These are phyloP conservation scores for Chlorella ohadii DNA, from an alignment of 139 green algal species.

Conservation along the genomic window DNA sequence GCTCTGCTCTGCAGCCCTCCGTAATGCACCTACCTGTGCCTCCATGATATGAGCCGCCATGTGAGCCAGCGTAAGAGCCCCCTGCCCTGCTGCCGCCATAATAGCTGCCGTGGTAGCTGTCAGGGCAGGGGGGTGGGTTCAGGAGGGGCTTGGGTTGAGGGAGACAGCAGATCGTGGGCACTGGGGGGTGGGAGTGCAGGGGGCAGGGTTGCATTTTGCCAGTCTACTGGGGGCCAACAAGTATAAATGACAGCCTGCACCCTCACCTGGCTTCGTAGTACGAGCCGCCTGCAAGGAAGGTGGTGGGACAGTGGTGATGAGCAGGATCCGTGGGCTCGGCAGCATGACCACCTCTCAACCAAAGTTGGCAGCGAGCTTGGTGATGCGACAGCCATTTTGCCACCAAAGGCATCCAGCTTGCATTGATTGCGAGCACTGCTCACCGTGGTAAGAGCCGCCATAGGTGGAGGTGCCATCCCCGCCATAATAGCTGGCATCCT, in stretches of 20 bases:
- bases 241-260: too few relatives aligned
- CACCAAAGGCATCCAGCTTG: background rate
- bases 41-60: background rate
- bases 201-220: too few relatives aligned
- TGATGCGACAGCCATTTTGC: too few relatives aligned
- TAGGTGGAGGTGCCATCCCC: background rate
- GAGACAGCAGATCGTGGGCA: too few relatives aligned
- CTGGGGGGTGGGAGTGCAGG: too few relatives aligned
- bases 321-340: too few relatives aligned
- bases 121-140: too few relatives aligned
- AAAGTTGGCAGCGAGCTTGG: too few relatives aligned
- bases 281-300: background rate
- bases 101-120: background rate
- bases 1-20: too few relatives aligned
- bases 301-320: background rate
- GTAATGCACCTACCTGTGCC: background rate
- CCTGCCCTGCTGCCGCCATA: background rate
- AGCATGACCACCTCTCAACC: background rate
- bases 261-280: conserved; percentile 1
- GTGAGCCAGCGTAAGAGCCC: background rate
- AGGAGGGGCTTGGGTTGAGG: too few relatives aligned
- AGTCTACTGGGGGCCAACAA: too few relatives aligned
- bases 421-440: background rate
- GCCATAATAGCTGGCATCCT: background rate
- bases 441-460: background rate